Evolutionary conservation across 192 early-diverging fungal species (phyloP).

Genomic region (Phycomyces blakesleeanus): DNA sequence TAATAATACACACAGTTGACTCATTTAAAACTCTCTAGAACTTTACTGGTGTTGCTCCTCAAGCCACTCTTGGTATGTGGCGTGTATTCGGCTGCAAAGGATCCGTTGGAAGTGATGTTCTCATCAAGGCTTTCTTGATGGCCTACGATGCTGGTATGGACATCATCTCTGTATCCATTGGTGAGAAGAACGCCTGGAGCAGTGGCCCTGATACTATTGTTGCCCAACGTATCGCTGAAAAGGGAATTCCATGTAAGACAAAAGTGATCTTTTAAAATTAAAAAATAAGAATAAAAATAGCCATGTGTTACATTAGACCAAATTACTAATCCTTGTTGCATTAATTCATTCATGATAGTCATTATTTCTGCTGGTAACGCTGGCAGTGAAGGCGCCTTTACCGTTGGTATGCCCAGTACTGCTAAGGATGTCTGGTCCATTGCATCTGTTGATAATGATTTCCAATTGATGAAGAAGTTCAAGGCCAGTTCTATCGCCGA

Average conservation of each 20-base stretch:
- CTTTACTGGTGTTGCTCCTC: constrained; percentile 63
- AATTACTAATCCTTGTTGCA: not conserved
- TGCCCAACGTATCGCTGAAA: constrained; percentile 43
- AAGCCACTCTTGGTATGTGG: constrained; percentile 71
- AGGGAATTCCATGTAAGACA: constrained; percentile 24
- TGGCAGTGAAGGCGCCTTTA: constrained; percentile 58
- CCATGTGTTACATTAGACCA: not conserved
- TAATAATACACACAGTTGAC: no score
- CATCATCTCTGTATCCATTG: constrained; percentile 81
- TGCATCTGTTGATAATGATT: constrained; percentile 48
- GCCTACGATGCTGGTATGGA: constrained; percentile 64
- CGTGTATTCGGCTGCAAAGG: constrained; percentile 81
- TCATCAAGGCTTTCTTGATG: constrained; percentile 69
- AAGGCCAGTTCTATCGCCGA: constrained; percentile 4
- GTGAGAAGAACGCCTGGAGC: constrained; percentile 57
- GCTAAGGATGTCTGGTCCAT: constrained; percentile 54
- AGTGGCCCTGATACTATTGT: constrained; percentile 57
- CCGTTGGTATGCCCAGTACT: constrained; percentile 55
- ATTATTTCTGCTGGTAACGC: constrained; percentile 63
- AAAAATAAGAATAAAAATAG: no score
- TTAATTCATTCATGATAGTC: constrained; percentile 39
- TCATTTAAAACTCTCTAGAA: constrained; percentile 30
- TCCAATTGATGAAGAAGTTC: constrained; percentile 25
- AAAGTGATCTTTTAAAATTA: not conserved
- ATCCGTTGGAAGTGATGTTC: constrained; percentile 59